Evolutionary conservation across 2,329 filamentous ascomycete genomes (phyloP).

Genomic region (Diaporthe batatas): DNA sequence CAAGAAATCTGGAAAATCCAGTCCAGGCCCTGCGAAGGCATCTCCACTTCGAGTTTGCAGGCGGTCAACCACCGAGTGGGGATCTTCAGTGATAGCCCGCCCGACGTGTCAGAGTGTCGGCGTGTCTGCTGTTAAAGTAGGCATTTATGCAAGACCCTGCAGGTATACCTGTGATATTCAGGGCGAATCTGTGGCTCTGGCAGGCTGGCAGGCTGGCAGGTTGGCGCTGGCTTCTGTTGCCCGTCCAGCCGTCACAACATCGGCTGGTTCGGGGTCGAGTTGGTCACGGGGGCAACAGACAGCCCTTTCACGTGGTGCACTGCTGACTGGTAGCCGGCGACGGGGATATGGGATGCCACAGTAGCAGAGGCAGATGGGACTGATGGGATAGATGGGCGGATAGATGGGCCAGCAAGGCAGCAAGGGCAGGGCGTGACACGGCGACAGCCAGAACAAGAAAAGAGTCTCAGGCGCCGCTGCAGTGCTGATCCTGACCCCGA

Average conservation of each 20-base stretch:
- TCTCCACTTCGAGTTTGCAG: background rate
- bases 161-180: background rate
- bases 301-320: background rate
- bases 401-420: background rate
- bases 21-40: constrained; percentile 18
- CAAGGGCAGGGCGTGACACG: background rate
- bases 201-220: no score
- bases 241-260: constrained; percentile 27
- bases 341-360: no score
- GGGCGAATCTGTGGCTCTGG: background rate
- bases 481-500: constrained; percentile 29
- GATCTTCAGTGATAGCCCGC: background rate
- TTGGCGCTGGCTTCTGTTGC: background rate
- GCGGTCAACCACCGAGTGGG: constrained; percentile 33
- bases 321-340: no score
- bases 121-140: constrained; percentile 18
- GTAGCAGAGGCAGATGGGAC: no score
- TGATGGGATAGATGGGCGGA: constrained; percentile 6
- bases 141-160: constrained; percentile 11
- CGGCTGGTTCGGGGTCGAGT: constrained; percentile 3
- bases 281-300: constrained; percentile 31
- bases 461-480: constrained; percentile 34
- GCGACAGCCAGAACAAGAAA: background rate
- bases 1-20: constrained; percentile 33
- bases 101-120: constrained; percentile 27